Evolutionary conservation across 2,329 filamentous ascomycete genomes (phyloP).

Genomic region (Calcarisporium arbuscula): DNA sequence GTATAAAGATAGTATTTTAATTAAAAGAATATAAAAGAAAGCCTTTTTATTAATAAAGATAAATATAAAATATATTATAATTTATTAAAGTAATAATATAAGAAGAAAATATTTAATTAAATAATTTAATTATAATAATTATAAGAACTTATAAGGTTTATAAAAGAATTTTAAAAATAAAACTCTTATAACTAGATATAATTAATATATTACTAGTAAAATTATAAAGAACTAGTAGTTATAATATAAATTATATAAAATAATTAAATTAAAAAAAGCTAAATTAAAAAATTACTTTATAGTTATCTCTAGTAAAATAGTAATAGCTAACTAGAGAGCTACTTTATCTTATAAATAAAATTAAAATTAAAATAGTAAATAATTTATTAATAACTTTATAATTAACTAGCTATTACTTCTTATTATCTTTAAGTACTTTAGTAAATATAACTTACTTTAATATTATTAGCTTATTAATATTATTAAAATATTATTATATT

Average conservation of each 20-base stretch:
- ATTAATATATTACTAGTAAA: not conserved
- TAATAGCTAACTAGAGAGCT: too few relatives aligned
- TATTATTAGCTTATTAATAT: not conserved
- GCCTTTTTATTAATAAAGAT: too few relatives aligned
- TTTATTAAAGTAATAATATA: not conserved
- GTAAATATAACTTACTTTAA: too few relatives aligned
- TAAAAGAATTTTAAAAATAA: not conserved
- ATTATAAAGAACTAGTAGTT: not conserved
- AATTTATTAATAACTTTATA: too few relatives aligned
- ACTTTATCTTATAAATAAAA: too few relatives aligned
- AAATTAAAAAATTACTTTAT: not conserved
- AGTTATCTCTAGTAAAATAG: too few relatives aligned
- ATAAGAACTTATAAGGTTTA: not conserved
- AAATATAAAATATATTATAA: not conserved
- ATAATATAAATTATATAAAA: not conserved
- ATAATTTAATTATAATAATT: not conserved
- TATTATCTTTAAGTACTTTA: too few relatives aligned
- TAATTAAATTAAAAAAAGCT: not conserved
- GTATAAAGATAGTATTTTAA: too few relatives aligned
- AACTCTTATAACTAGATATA: too few relatives aligned
- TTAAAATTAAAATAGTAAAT: too few relatives aligned
- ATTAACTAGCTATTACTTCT: too few relatives aligned
- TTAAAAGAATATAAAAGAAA: too few relatives aligned
- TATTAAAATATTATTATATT: not conserved
- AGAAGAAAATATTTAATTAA: not conserved